Evolutionary conservation across 306 rosid genomes (phyloP).

Genomic region (Lathyrus sativus): DNA sequence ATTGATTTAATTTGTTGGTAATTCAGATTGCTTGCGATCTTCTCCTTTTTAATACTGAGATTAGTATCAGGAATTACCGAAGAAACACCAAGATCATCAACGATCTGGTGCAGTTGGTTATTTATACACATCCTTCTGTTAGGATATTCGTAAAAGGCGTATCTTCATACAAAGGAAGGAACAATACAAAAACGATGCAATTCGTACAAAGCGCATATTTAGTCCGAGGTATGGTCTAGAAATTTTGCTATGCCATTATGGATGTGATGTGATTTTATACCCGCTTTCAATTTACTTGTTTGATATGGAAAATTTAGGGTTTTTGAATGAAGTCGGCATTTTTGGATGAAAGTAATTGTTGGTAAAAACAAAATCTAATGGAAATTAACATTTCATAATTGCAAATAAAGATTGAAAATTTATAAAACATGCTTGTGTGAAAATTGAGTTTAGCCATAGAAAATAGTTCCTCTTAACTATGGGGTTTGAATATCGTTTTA

Average conservation of each 20-base stretch:
- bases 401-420: neutral
- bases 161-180: neutral
- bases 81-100: neutral
- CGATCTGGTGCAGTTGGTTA: neutral
- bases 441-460: neutral
- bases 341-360: neutral
- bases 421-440: neutral
- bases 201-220: neutral
- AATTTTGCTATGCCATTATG: neutral
- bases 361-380: conserved; percentile 6
- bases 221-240: neutral
- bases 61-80: neutral
- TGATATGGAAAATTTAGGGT: conserved; percentile 29
- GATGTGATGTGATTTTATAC: neutral
- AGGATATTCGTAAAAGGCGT: neutral
- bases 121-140: neutral
- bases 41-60: neutral
- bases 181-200: neutral
- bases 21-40: conserved; percentile 15
- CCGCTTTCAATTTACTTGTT: neutral
- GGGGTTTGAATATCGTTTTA: neutral
- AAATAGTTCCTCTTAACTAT: neutral
- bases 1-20: conserved; percentile 18
- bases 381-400: neutral
- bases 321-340: neutral